These are phyloP conservation scores for Scalesia atractyloides DNA, from an alignment of 129 eudicot genomes.

Conservation along the genomic window DNA sequence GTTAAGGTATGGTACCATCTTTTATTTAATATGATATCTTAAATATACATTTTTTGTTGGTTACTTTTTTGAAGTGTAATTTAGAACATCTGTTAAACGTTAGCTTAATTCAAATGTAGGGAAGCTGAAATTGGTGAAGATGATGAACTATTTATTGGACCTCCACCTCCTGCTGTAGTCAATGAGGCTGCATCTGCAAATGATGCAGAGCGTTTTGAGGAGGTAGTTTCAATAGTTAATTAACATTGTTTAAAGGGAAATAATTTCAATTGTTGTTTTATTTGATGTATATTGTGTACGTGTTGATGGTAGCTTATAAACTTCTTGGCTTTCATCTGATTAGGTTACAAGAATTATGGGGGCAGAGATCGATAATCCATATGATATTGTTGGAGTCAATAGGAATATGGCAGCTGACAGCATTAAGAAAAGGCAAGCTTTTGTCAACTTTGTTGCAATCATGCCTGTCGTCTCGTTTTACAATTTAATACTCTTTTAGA, in stretches of 20 bases:
- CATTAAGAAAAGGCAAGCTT: constrained; percentile 84
- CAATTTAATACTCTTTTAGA: background rate
- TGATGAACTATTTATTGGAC: constrained; percentile 74
- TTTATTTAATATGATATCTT: background rate
- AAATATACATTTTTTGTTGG: background rate
- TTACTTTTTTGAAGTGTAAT: background rate
- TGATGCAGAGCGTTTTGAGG: constrained; percentile 99
- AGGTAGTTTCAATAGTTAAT: constrained; percentile 45
- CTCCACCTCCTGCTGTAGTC: constrained; percentile 98
- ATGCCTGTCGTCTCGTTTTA: constrained; percentile 12
- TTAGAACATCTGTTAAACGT: constrained; percentile 16
- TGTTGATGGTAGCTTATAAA: constrained; percentile 17
- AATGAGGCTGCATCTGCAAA: constrained; percentile 87
- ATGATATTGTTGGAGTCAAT: constrained; percentile 87
- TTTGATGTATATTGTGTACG: constrained; percentile 13
- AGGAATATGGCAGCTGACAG: constrained; percentile 77
- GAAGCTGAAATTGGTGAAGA: constrained; percentile 85
- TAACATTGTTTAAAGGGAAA: background rate
- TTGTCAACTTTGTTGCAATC: constrained; percentile 12
- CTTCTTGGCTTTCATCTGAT: constrained; percentile 22
- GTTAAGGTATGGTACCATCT: constrained; percentile 57
- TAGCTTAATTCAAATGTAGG: constrained; percentile 43
- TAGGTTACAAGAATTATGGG: constrained; percentile 90
- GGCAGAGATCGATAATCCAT: constrained; percentile 74
- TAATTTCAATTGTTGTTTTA: constrained; percentile 5